Evolutionary conservation across 768 basidiomycete species (phyloP), one percentile per base, ranked within the genome.

Genomic region (Naganishia kalamii): DNA sequence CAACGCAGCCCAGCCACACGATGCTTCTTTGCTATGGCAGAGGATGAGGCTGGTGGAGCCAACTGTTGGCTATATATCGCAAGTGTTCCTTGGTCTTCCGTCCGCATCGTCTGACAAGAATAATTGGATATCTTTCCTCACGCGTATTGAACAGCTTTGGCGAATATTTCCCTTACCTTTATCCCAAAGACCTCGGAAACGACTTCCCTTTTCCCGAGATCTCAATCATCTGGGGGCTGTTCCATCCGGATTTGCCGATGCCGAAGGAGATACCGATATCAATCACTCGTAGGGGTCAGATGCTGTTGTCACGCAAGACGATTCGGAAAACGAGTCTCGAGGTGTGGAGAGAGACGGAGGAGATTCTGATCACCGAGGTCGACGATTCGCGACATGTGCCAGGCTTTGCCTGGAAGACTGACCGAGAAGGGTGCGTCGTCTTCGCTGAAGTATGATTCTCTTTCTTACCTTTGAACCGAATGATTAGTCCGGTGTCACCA

Each of bases 381-480:
- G 54, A 57, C 27, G 54, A 57, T 27, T 15, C 33, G 35, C 19
- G 10, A 25, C 54, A 57, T 15, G 54, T 57, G 37, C 33, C n/a
- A n/a, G 54, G 54, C 12, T 57, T 57, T n/a, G 54, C 33, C 35
- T 57, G 54, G 54, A 57, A 57, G 23, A 35, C 33, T 8, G 54
- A 57, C 15, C 21, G 25, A 37, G 54, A 57, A 40, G 54, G 54
- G 54, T 57, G 23, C n/a, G n/a, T 17, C 30, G 2, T 21, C 7
- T 12, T 19, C 35, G 17, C 29, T 49, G n/a, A 27, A 10, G 48
- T 6, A n/a, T 12, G 50, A 33, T 17, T 51, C 4, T 30, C 17
- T 37, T 7, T 50, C 21, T 25, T 6, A 25, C 7, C 48, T n/a
- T n/a, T n/a, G 25, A 40, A 7, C n/a, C n/a, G n/a, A 10, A 29